These are phyloP conservation scores for Clitocybe nebularis DNA, from an alignment of 1,284 basidiomycete species.

Conservation along the genomic window DNA sequence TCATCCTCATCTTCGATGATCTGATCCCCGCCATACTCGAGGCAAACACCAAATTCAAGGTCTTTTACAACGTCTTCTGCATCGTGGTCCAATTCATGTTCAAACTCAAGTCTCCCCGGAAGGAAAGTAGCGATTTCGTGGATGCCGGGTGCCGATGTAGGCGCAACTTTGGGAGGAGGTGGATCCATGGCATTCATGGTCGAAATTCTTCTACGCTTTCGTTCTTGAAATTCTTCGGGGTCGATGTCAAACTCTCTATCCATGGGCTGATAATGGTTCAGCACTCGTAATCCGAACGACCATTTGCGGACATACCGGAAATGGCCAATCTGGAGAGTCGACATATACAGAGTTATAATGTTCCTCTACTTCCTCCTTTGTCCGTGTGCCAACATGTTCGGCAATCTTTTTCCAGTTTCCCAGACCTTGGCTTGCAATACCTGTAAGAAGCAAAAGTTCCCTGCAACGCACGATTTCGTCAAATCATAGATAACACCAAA, in stretches of 20 bases:
- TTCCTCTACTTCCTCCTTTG: conserved; percentile 90
- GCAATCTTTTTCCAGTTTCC: conserved; percentile 98
- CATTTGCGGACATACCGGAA: conserved; percentile 54
- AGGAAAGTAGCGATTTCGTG: conserved; percentile 95
- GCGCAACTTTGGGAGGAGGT: conserved; percentile 63
- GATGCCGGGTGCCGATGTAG: conserved; percentile 91
- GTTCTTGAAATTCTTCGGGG: conserved; percentile 79
- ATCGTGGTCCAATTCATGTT: conserved; percentile 95
- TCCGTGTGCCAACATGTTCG: conserved; percentile 92
- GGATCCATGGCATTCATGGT: conserved; percentile 54
- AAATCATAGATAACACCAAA: conserved; percentile 10
- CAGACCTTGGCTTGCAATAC: conserved; percentile 84
- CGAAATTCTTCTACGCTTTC: conserved; percentile 84
- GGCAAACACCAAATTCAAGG: conserved; percentile 89
- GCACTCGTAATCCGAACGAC: background rate
- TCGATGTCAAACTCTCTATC: conserved; percentile 70
- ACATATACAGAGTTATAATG: conserved; percentile 89
- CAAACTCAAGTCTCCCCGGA: conserved; percentile 96
- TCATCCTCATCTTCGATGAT: conserved; percentile 75
- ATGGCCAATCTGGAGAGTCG: conserved; percentile 72
- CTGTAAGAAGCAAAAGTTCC: conserved; percentile 89
- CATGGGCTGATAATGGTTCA: conserved; percentile 36
- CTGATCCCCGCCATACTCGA: conserved; percentile 82
- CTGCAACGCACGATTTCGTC: conserved; percentile 31
- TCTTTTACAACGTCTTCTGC: conserved; percentile 96